These are phyloP conservation scores for Fusarium pilosicola DNA, from an alignment of 2,329 filamentous ascomycete genomes.

Conservation along the genomic window DNA sequence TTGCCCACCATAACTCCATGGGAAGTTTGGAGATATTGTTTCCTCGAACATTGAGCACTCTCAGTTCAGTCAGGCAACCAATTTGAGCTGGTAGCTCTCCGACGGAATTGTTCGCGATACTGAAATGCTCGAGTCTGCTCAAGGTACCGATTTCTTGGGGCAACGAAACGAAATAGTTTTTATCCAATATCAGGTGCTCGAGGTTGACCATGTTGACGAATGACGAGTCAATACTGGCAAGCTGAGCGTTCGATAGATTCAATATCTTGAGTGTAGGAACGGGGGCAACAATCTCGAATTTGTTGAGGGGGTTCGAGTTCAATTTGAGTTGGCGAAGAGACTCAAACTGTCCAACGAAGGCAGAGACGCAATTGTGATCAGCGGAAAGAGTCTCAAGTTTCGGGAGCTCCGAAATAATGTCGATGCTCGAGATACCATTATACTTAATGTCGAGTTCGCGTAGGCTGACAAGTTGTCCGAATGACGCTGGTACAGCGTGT, in stretches of 20 bases:
- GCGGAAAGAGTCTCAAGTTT: conserved; percentile 88
- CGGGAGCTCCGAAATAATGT: conserved; percentile 84
- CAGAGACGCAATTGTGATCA: conserved; percentile 92
- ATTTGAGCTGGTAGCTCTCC: conserved; percentile 87
- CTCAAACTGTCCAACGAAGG: conserved; percentile 89
- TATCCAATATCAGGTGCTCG: conserved; percentile 88
- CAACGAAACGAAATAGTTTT: conserved; percentile 93
- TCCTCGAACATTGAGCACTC: conserved; percentile 86
- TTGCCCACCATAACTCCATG: conserved; percentile 95
- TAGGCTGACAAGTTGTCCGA: conserved; percentile 78
- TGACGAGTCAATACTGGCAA: conserved; percentile 88
- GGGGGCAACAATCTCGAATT: conserved; percentile 82
- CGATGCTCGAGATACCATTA: conserved; percentile 88
- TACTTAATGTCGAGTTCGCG: conserved; percentile 95
- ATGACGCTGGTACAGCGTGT: conserved; percentile 77
- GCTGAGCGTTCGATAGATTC: conserved; percentile 90
- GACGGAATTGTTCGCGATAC: conserved; percentile 90
- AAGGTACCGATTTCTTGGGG: conserved; percentile 87
- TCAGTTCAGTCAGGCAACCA: conserved; percentile 85
- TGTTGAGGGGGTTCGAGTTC: conserved; percentile 94
- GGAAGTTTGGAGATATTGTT: conserved; percentile 93
- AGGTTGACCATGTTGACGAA: conserved; percentile 90
- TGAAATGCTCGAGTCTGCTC: conserved; percentile 86
- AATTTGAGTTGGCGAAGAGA: conserved; percentile 85
- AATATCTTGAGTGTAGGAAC: conserved; percentile 86